Evolutionary conservation across 2,329 filamentous ascomycete species (phyloP), one percentile per base, ranked within the genome.

Genomic region (Dothistroma septosporum): DNA sequence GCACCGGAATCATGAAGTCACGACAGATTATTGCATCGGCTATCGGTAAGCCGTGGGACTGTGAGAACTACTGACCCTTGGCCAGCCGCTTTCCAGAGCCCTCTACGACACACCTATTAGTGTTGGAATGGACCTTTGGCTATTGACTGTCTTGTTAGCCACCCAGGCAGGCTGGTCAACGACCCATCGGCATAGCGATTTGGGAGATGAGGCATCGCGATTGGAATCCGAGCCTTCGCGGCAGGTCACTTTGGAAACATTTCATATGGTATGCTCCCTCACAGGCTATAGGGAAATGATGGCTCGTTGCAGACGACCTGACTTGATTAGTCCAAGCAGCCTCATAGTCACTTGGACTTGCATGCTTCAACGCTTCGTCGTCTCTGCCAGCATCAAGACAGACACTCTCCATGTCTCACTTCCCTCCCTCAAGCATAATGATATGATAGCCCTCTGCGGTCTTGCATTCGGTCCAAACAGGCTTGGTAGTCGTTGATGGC

Each of bases 361-460:
- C 2, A n/a, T 19, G 4, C n/a, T n/a, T 44, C n/a, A n/a, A 44
- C 41, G 16, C 41, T 44, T 44, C n/a, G 16, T 44, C 41, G 1
- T n/a, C n/a, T 19, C 8, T 9, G 16, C 41, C 19, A 7, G n/a
- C 11, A 37, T 12, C 35, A 16, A 12, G 35, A 37, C 5, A 37
- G 35, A 11, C 11, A 28, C 24, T 28, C 24, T 16, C 41, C 16
- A 19, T 16, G 50, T 24, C 32, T 65, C 61, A 86, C 72, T 85
- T 86, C 71, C 85, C 77, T 54, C 85, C 85, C 70, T 87, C 85
- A 2, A 92, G 89, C 86, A 92, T 91, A 66, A 92, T 85, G 65
- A 92, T 85, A 74, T 92, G 89, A 78, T 92, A 92, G 0, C 89
- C 90, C 76, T 89, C 87, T 0, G 79, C 81, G 1, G 89, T 92